Evolutionary conservation across 257 asterid species (phyloP).

Genomic region (Leonotis leonurus): DNA sequence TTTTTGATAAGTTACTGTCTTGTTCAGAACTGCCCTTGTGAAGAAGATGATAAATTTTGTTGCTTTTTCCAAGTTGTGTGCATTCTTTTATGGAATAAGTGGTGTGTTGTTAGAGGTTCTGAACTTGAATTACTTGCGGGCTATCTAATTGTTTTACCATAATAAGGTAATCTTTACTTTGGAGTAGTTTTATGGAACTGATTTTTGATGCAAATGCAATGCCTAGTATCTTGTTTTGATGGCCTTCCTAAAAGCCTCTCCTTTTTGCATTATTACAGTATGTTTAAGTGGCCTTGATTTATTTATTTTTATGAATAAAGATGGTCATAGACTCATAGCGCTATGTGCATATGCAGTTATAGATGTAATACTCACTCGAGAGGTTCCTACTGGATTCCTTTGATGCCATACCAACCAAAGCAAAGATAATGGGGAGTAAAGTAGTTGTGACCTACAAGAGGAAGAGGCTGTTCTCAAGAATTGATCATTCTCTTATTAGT

Average conservation of each 20-base stretch:
- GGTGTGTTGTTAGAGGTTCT: background rate
- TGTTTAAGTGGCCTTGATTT: background rate
- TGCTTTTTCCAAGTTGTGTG: conserved; percentile 14
- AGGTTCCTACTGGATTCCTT: background rate
- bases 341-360: conserved; percentile 8
- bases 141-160: background rate
- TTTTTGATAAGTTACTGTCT: background rate
- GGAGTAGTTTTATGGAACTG: background rate
- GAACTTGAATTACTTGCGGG: background rate
- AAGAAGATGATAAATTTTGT: conserved; percentile 11
- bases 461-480: conserved; percentile 35
- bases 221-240: background rate
- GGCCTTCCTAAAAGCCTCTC: background rate
- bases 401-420: background rate
- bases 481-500: conserved; percentile 19
- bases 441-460: conserved; percentile 64
- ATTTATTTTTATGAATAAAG: background rate
- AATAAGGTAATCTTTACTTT: background rate
- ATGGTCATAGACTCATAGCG: background rate
- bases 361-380: conserved; percentile 6
- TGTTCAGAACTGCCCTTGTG: conserved; percentile 22
- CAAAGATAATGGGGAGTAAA: conserved; percentile 38
- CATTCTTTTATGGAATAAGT: conserved; percentile 7
- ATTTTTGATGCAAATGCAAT: background rate
- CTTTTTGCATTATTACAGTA: background rate